These are phyloP conservation scores for Aureobasidium sp. DNA, from an alignment of 2,329 filamentous ascomycete species.

Conservation along the genomic window DNA sequence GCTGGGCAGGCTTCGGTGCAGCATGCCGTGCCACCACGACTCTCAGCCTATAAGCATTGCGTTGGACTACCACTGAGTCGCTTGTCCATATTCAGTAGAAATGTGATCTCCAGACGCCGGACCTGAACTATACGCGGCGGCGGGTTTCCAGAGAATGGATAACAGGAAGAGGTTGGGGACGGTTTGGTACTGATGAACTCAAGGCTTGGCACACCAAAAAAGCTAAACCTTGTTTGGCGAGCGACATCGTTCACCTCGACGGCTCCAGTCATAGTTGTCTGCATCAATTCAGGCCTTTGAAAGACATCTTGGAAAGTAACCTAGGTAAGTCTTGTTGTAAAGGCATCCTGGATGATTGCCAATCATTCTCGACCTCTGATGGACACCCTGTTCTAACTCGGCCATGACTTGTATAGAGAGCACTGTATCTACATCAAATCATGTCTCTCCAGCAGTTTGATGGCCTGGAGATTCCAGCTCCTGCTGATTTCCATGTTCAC, in stretches of 20 bases:
- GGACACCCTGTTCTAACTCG: neutral
- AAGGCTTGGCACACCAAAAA: constrained; percentile 4
- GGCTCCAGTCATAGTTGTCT: neutral
- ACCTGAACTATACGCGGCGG: neutral
- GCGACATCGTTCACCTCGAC: neutral
- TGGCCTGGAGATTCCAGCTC: constrained; percentile 38
- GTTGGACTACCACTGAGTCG: neutral
- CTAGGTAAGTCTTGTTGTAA: neutral
- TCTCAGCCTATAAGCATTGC: neutral
- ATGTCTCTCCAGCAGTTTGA: constrained; percentile 34
- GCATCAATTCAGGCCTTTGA: neutral
- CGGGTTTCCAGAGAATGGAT: neutral
- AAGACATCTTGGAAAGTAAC: neutral
- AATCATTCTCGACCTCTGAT: neutral
- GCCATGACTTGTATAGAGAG: neutral
- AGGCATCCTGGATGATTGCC: neutral
- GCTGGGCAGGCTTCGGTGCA: neutral
- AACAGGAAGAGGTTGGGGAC: neutral
- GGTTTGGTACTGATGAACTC: neutral
- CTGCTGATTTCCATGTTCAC: constrained; percentile 44
- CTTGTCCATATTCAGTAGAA: neutral
- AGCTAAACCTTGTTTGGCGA: constrained; percentile 3
- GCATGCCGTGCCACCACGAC: neutral
- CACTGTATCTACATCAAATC: neutral
- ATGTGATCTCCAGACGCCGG: neutral